A percentile compares a stretch with the other conserved stretches of the same genome.
Evolutionary conservation across 208 protist genomes (phyloP).

Genomic region (Strigomonas culicis): DNA sequence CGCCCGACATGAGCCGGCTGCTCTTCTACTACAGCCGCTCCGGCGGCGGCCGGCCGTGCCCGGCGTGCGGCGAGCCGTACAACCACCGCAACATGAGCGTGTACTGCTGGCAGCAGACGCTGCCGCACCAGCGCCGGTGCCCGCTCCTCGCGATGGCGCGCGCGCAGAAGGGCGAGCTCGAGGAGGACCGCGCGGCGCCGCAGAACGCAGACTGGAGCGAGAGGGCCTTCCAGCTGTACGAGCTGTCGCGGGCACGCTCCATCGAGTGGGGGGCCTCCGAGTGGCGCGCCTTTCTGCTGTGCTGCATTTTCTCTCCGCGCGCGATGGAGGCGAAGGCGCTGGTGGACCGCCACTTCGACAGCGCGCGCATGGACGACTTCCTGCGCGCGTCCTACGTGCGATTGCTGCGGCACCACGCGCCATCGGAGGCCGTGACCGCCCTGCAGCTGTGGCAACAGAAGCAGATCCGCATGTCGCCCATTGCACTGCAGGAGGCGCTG

Average conservation of each 20-base stretch:
- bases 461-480: conserved; percentile 50
- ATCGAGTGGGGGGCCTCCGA: conserved; percentile 84
- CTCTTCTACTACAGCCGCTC: conserved; percentile 84
- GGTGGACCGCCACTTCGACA: conserved; percentile 42
- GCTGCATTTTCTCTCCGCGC: conserved; percentile 73
- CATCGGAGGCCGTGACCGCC: conserved; percentile 31
- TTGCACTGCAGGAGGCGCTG: conserved; percentile 78
- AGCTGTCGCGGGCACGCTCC: conserved; percentile 52
- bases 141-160: conserved; percentile 56
- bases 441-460: conserved; percentile 38
- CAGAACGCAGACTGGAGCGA: conserved; percentile 79
- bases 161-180: conserved; percentile 67
- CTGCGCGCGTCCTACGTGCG: conserved; percentile 73
- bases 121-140: conserved; percentile 77
- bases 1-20: conserved; percentile 86
- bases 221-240: conserved; percentile 63
- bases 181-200: conserved; percentile 59
- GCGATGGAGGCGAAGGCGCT: conserved; percentile 62
- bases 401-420: conserved; percentile 74
- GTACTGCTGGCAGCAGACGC: conserved; percentile 81
- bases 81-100: conserved; percentile 85
- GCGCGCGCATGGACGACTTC: conserved; percentile 77
- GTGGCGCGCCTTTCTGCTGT: conserved; percentile 85
- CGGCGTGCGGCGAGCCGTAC: conserved; percentile 76
- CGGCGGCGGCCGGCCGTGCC: conserved; percentile 74